Percentiles rank a stretch among this genome's conserved stretches.
Evolutionary conservation across 1,284 basidiomycete species (phyloP).

Genomic region (Psilocybe mexicana): DNA sequence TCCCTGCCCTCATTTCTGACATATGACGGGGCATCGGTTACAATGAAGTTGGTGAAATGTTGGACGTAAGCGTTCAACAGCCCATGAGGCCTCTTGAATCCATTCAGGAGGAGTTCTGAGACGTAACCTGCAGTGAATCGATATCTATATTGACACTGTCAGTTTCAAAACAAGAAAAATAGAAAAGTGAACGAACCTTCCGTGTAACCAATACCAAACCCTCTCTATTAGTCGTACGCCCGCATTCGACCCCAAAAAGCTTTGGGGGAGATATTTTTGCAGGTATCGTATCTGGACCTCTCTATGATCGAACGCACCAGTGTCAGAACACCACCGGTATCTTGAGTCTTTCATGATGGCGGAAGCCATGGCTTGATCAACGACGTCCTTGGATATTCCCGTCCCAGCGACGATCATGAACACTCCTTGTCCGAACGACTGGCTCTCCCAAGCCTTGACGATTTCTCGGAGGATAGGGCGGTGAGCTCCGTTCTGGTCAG

Average conservation of each 20-base stretch:
- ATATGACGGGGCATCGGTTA: conserved; percentile 34
- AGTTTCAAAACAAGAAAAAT: too few relatives aligned
- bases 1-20: conserved; percentile 29
- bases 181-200: conserved; percentile 30
- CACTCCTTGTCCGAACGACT: conserved; percentile 35
- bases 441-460: conserved; percentile 38
- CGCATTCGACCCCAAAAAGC: conserved; percentile 25
- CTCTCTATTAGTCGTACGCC: conserved; percentile 35
- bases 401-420: conserved; percentile 44
- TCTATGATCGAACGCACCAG: conserved; percentile 37
- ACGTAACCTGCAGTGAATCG: conserved; percentile 42
- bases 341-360: conserved; percentile 43
- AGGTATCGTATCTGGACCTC: conserved; percentile 34
- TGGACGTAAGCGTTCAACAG: conserved; percentile 39
- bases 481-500: conserved; percentile 31
- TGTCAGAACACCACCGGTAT: conserved; percentile 43
- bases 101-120: conserved; percentile 34
- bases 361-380: conserved; percentile 42
- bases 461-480: conserved; percentile 42
- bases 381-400: conserved; percentile 43
- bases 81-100: conserved; percentile 36
- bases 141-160: conserved; percentile 30
- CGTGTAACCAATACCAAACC: conserved; percentile 41
- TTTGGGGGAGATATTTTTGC: conserved; percentile 33
- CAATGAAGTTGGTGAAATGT: conserved; percentile 36